Evolutionary conservation across 1,284 basidiomycete genomes (phyloP).

Genomic region (Heliocybe sulcata): DNA sequence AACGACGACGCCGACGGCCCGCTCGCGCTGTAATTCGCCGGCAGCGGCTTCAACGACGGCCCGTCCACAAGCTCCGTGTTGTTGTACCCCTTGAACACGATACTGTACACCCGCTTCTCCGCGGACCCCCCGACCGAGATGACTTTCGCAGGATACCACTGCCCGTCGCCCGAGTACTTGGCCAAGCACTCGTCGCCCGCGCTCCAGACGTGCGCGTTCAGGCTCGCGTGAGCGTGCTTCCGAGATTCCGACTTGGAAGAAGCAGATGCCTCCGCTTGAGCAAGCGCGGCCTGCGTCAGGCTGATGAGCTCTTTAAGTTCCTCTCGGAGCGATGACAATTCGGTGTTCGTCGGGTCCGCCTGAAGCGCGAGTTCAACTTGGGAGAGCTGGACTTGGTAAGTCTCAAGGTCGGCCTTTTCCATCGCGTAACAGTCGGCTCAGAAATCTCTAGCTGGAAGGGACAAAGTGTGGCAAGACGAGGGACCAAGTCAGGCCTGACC

Average conservation of each 20-base stretch:
- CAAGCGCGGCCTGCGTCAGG: conserved; percentile 73
- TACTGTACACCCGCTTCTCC: conserved; percentile 84
- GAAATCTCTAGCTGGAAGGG: no score
- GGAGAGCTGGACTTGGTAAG: conserved; percentile 83
- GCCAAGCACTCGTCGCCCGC: conserved; percentile 94
- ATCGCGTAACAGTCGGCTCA: conserved; percentile 27
- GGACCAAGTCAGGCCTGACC: no score
- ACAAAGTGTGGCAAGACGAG: no score
- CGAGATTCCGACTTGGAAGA: conserved; percentile 48
- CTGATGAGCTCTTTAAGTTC: conserved; percentile 89
- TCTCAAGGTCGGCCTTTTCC: conserved; percentile 79
- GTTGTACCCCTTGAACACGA: conserved; percentile 94
- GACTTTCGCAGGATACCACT: conserved; percentile 90
- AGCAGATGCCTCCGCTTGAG: conserved; percentile 51
- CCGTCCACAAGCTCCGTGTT: conserved; percentile 86
- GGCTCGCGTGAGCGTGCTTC: conserved; percentile 30
- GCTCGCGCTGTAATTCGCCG: conserved; percentile 40
- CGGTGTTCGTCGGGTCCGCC: conserved; percentile 76
- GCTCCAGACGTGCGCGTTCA: conserved; percentile 48
- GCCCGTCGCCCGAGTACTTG: conserved; percentile 85
- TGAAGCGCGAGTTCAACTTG: conserved; percentile 86
- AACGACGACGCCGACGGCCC: conserved; percentile 31
- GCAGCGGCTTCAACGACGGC: conserved; percentile 65
- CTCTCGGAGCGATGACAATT: conserved; percentile 68
- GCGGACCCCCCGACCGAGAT: conserved; percentile 81